Evolutionary conservation across 306 rosid genomes (phyloP), one percentile per base, ranked within the genome.

Genomic region (Malus asiatica): DNA sequence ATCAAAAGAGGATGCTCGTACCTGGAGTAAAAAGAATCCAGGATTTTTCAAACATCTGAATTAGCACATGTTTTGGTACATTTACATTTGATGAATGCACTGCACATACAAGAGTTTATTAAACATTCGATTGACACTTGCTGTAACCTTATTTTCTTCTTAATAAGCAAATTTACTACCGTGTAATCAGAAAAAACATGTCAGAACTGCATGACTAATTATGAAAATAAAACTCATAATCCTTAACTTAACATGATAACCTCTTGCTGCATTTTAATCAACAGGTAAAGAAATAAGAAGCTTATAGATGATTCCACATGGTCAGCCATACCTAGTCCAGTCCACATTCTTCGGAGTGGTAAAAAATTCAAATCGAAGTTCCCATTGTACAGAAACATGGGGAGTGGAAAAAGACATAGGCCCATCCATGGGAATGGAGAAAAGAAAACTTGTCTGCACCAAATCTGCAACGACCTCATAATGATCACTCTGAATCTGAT

Each of bases 391-490:
- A 73, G 97, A 87, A 76, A 96, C 97, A 66, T 84, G 96, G 59
- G 96, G 93, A 86, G 99, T 96, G 78, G 97, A 86, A 88, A 96
- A 92, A 35, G 97, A 90, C 99, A 96, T 96, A 23, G 99, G 99
- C 55, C 99, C 99, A 84, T 96, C 98, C 96, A 86, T 89, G 42
- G 99, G 99, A 77, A 96, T 83, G 44, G 99, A 96, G 74, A 96
- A 96, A n/a, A 96, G 92, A 82, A 96, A 96, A 85, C 99, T 90
- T 78, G 99, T 90, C 84, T 96, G 99, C 74, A 88, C 77, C 84
- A 96, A 83, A 87, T 92, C 99, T 1, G 98, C 96, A 81, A 96
- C 98, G 63, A 96, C 96, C 91, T 96, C 99, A 35, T 84, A 88
- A 83, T 96, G 97, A 79, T 96, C 99, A 79, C 98, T 89, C 83